These are phyloP conservation scores for Corchorus olitorius DNA, from an alignment of 345 rosid genomes.

Conservation along the genomic window DNA sequence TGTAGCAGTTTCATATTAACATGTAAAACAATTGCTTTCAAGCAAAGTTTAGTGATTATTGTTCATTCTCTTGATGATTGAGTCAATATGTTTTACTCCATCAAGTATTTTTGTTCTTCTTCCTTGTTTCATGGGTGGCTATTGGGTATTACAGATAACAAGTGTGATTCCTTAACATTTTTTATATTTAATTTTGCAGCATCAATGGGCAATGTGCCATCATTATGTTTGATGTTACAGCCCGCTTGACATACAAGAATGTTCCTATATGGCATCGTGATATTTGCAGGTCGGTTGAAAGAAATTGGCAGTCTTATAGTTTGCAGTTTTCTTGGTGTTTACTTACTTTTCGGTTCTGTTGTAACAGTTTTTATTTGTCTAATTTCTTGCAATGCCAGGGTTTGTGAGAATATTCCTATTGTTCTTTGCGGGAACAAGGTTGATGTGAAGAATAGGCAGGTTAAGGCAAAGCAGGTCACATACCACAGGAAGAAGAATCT, in stretches of 20 bases:
- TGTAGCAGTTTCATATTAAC: neutral
- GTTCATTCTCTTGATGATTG: neutral
- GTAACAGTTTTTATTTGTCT: neutral
- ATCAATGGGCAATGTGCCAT: conserved; percentile 99
- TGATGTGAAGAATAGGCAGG: conserved; percentile 95
- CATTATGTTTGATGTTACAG: conserved; percentile 97
- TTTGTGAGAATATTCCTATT: conserved; percentile 89
- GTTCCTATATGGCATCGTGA: conserved; percentile 99
- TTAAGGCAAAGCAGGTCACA: conserved; percentile 88
- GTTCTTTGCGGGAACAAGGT: conserved; percentile 94
- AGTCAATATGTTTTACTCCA: too few relatives aligned
- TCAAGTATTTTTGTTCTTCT: neutral
- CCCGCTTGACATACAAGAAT: conserved; percentile 93
- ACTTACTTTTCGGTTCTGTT: too few relatives aligned
- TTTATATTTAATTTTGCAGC: conserved; percentile 43
- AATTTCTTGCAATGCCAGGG: conserved; percentile 40
- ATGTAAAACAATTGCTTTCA: neutral
- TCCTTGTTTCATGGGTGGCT: neutral
- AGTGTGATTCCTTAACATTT: neutral
- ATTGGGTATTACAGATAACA: neutral
- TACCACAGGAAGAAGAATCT: conserved; percentile 96
- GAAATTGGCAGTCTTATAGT: neutral
- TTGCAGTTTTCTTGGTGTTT: neutral
- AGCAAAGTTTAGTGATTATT: neutral
- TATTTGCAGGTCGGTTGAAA: conserved; percentile 71